A percentile compares a stretch with the other conserved stretches of the same genome.
These are phyloP conservation scores for Aspergillus caelatus DNA, from an alignment of 2,329 filamentous ascomycete species.

Conservation along the genomic window DNA sequence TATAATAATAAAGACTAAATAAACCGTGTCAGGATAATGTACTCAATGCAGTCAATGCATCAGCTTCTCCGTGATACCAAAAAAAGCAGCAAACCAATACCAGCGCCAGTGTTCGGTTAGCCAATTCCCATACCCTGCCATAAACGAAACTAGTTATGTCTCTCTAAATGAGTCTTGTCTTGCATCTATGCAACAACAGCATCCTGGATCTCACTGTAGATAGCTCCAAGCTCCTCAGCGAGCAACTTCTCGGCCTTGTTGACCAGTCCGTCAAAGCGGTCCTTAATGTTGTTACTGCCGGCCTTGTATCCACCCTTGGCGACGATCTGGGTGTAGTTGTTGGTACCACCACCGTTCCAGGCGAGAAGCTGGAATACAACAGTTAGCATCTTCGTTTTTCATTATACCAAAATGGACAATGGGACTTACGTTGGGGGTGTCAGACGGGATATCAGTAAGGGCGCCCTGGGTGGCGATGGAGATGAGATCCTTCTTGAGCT, in stretches of 20 bases:
- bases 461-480: slow-evolving; percentile 76
- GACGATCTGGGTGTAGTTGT: slow-evolving; percentile 86
- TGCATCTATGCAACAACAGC: slow-evolving; percentile 50
- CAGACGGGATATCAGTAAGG: slow-evolving; percentile 78
- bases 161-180: slow-evolving; percentile 9
- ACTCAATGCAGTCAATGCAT: slow-evolving; percentile 23
- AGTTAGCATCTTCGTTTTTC: slow-evolving; percentile 26
- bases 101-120: slow-evolving; percentile 33
- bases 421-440: slow-evolving; percentile 76
- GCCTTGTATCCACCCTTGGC: slow-evolving; percentile 70
- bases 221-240: slow-evolving; percentile 49
- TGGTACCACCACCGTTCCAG: slow-evolving; percentile 96
- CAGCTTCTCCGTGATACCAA: slow-evolving; percentile 14
- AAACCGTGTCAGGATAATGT: slow-evolving; percentile 25
- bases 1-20: slow-evolving; percentile 30
- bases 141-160: slow-evolving; percentile 13
- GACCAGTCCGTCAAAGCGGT: slow-evolving; percentile 45
- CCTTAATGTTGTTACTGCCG: slow-evolving; percentile 32
- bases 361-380: slow-evolving; percentile 67
- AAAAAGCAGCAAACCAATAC: slow-evolving; percentile 22
- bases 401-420: background rate
- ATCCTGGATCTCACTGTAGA: slow-evolving; percentile 48
- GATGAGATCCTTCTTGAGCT: slow-evolving; percentile 90
- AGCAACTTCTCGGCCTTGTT: slow-evolving; percentile 52
- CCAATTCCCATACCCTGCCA: slow-evolving; percentile 24